These are phyloP conservation scores for Lepiota subincarnata DNA, from an alignment of 768 basidiomycete genomes.

Conservation along the genomic window DNA sequence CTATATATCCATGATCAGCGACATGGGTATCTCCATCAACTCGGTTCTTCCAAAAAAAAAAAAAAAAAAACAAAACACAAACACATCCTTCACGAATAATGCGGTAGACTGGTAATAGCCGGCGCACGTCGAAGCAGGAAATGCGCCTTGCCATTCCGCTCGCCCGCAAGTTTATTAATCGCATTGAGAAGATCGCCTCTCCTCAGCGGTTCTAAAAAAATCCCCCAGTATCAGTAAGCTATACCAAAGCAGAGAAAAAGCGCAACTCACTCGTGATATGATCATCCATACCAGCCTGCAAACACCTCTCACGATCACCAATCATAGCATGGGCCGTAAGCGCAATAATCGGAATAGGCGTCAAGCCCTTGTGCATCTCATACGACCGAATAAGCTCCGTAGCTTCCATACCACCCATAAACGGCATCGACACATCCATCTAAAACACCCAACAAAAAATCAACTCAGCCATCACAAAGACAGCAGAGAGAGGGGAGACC, in stretches of 20 bases:
- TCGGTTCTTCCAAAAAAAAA: not conserved
- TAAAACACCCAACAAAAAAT: no score
- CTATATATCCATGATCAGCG: no score
- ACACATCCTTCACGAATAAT: constrained; percentile 4
- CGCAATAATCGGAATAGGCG: constrained; percentile 89
- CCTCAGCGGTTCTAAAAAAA: constrained; percentile 64
- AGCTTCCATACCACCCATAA: constrained; percentile 99
- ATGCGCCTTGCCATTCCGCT: constrained; percentile 43
- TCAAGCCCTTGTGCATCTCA: constrained; percentile 67
- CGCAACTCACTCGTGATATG: constrained; percentile 70
- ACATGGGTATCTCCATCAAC: no score
- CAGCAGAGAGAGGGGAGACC: not conserved
- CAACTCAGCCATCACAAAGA: constrained; percentile 8
- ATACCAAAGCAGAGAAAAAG: not conserved
- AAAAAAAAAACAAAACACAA: not conserved
- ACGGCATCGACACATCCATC: constrained; percentile 99
- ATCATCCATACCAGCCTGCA: constrained; percentile 61
- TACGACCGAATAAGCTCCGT: constrained; percentile 87
- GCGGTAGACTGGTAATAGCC: constrained; percentile 18
- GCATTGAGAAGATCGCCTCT: constrained; percentile 77
- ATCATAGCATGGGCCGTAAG: constrained; percentile 98
- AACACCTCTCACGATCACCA: constrained; percentile 53
- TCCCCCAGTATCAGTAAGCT: constrained; percentile 10
- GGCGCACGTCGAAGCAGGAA: constrained; percentile 29
- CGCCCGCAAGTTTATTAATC: constrained; percentile 75